phyloP scores from a whole-genome alignment of 108 stramenopile species.

The Skeletonema grethae region DNA sequence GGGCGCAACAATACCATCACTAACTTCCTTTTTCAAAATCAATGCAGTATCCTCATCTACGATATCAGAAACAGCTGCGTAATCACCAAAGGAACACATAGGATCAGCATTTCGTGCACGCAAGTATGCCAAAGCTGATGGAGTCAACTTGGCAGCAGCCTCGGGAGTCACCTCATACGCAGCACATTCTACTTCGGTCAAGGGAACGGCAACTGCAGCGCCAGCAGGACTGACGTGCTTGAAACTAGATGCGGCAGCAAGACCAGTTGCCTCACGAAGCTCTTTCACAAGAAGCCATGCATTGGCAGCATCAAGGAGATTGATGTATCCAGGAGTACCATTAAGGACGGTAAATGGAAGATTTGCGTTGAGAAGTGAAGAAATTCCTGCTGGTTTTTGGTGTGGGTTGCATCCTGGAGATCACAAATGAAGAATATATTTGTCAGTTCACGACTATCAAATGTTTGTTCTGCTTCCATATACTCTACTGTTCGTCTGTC shows the following conservation, averaged over 20 bases:
- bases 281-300: conserved; percentile 97
- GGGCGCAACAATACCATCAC: conserved; percentile 99
- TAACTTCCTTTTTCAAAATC: conserved; percentile 95
- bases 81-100: conserved; percentile 99
- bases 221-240: conserved; percentile 99
- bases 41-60: conserved; percentile 97
- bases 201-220: conserved; percentile 94
- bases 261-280: conserved; percentile 87
- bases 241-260: conserved; percentile 96
- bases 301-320: conserved; percentile 97
- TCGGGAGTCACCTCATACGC: conserved; percentile 88
- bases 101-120: conserved; percentile 99
- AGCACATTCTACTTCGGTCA: conserved; percentile 82
- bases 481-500: not conserved
- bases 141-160: conserved; percentile 79
- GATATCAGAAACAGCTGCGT: conserved; percentile 92
- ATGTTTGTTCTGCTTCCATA: not conserved
- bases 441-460: not conserved
- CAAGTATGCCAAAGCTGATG: conserved; percentile 94
- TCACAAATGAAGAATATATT: not conserved
- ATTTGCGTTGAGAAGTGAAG: conserved; percentile 65
- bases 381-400: conserved; percentile 92
- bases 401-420: conserved; percentile 91
- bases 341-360: conserved; percentile 92
- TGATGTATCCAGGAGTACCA: conserved; percentile 98